Evolutionary conservation across 768 basidiomycete species (phyloP).

Genomic region (Kwoniella heveanensis): DNA sequence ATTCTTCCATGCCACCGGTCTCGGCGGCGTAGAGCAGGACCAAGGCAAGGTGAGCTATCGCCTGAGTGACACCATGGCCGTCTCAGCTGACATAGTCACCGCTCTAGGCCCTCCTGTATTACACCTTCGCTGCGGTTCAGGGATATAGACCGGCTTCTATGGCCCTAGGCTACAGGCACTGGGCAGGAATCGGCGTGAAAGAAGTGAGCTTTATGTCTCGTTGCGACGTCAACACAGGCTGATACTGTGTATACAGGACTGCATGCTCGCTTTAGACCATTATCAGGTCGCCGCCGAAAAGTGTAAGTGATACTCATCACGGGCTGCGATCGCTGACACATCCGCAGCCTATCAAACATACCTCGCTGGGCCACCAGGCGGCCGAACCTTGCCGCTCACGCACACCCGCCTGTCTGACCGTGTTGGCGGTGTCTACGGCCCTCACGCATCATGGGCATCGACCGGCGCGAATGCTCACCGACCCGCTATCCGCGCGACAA

Average conservation of each 20-base stretch:
- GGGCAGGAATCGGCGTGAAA: slow-evolving; percentile 89
- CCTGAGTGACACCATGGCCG: neutral
- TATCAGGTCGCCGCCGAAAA: slow-evolving; percentile 87
- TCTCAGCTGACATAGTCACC: neutral
- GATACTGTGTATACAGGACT: slow-evolving; percentile 58
- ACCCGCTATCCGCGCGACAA: slow-evolving; percentile 79
- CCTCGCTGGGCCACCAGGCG: slow-evolving; percentile 84
- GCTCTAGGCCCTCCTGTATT: slow-evolving; percentile 75
- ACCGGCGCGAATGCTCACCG: slow-evolving; percentile 72
- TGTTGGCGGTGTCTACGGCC: slow-evolving; percentile 88
- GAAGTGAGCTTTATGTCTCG: slow-evolving; percentile 58
- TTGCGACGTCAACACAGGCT: neutral
- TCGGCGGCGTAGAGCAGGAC: slow-evolving; percentile 57
- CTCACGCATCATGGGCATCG: slow-evolving; percentile 89
- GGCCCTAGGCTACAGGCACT: slow-evolving; percentile 89
- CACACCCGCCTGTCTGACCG: slow-evolving; percentile 84
- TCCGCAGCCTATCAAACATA: slow-evolving; percentile 74
- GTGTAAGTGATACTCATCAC: slow-evolving; percentile 58
- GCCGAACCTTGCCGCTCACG: slow-evolving; percentile 78
- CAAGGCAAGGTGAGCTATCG: slow-evolving; percentile 56
- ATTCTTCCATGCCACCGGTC: slow-evolving; percentile 86
- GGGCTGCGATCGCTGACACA: slow-evolving; percentile 38
- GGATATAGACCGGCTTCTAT: slow-evolving; percentile 86
- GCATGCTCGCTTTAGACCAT: slow-evolving; percentile 79
- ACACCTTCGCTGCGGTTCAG: slow-evolving; percentile 89